Evolutionary conservation across 2,329 filamentous ascomycete genomes (phyloP).

Genomic region (Biscogniauxia marginata): DNA sequence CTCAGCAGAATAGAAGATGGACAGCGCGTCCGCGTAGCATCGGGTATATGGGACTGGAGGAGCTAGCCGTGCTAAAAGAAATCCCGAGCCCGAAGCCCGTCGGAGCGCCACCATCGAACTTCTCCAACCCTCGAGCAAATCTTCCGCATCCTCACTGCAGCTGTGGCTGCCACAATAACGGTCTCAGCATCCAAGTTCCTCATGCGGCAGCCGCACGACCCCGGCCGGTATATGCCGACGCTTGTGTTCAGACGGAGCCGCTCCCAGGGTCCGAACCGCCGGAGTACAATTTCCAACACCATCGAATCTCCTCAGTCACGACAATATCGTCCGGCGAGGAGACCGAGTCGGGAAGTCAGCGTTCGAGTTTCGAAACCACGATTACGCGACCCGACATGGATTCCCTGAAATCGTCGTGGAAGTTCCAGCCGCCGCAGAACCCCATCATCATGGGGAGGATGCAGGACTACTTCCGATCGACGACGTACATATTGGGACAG

Average conservation of each 20-base stretch:
- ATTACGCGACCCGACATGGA: constrained; percentile 23
- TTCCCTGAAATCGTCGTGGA: constrained; percentile 6
- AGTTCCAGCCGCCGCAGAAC: constrained; percentile 16
- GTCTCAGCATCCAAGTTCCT: not conserved
- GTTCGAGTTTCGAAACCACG: constrained; percentile 25
- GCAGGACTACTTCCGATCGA: constrained; percentile 32
- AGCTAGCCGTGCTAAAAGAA: constrained; percentile 23
- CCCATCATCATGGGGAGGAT: constrained; percentile 33
- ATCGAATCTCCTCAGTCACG: constrained; percentile 16
- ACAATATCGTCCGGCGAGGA: constrained; percentile 17
- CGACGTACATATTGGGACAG: constrained; percentile 26
- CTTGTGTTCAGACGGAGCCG: constrained; percentile 29
- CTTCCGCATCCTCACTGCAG: not conserved
- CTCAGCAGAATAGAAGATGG: constrained; percentile 15
- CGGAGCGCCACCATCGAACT: not conserved
- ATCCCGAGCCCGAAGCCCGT: constrained; percentile 19
- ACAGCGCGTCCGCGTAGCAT: constrained; percentile 24
- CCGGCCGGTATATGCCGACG: constrained; percentile 23
- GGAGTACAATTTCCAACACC: constrained; percentile 8
- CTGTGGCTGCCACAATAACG: constrained; percentile 7
- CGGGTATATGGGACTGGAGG: constrained; percentile 11
- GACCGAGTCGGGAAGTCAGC: constrained; percentile 18
- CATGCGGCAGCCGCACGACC: not conserved
- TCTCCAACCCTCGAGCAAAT: not conserved
- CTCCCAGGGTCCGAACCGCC: constrained; percentile 1